phyloP scores from a whole-genome alignment of 129 eudicot species.

The Pulicaria dysenterica region DNA sequence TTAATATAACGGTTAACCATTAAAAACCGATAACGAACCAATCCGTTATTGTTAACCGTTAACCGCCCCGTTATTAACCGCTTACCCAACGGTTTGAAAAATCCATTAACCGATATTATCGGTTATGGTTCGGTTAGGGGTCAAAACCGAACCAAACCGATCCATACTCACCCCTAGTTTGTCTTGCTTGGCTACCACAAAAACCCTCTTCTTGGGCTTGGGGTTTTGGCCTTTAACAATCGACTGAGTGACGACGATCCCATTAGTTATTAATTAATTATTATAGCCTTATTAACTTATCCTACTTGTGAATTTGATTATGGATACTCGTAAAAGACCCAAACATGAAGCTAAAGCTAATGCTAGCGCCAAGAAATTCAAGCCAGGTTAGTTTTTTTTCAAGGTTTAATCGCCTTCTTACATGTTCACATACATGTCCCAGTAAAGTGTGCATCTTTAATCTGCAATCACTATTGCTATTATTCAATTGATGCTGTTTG shows the following conservation, averaged over 20 bases:
- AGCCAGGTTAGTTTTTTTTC: conserved; percentile 40
- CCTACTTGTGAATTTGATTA: conserved; percentile 1
- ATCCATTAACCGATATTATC: too few relatives aligned
- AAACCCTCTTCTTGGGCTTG: conserved; percentile 16
- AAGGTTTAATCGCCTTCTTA: neutral
- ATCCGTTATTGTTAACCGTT: too few relatives aligned
- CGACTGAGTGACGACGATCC: neutral
- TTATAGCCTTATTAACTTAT: neutral
- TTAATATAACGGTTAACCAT: too few relatives aligned
- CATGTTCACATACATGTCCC: neutral
- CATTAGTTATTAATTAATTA: neutral
- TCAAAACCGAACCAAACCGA: too few relatives aligned
- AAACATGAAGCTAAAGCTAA: conserved; percentile 48
- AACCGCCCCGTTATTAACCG: too few relatives aligned
- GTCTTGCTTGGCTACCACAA: neutral
- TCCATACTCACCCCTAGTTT: too few relatives aligned
- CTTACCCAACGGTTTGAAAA: too few relatives aligned
- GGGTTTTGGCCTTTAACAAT: neutral
- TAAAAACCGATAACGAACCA: too few relatives aligned
- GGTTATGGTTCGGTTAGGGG: too few relatives aligned
- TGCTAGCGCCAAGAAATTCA: conserved; percentile 62
- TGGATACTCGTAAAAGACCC: conserved; percentile 62
- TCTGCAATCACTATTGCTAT: neutral
- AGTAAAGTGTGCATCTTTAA: neutral
- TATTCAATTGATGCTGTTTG: neutral